Percentiles rank a stretch among this genome's conserved stretches.
phyloP scores from a whole-genome alignment of 208 protist genomes.

The Leishmania mexicana region DNA sequence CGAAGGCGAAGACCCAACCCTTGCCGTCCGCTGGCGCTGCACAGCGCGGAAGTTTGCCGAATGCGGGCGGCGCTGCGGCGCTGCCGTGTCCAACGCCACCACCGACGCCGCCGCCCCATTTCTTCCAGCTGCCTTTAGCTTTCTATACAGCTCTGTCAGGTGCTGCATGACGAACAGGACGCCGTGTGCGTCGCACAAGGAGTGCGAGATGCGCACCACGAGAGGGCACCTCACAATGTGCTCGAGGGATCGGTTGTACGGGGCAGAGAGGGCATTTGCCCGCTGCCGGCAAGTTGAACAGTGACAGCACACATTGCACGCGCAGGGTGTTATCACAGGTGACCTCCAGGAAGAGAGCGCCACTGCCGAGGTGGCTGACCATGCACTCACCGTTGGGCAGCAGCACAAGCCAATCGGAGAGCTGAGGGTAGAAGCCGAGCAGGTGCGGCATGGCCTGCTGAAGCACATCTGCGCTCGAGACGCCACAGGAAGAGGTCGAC shows the following conservation, averaged over 20 bases:
- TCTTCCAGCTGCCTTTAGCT: not conserved
- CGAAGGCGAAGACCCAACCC: conserved; percentile 29
- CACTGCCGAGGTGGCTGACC: conserved; percentile 16
- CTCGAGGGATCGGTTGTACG: not conserved
- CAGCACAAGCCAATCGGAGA: conserved; percentile 19
- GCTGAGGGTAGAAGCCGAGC: conserved; percentile 27
- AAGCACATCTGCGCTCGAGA: conserved; percentile 11
- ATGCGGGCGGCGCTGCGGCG: conserved; percentile 13
- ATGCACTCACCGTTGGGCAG: conserved; percentile 19
- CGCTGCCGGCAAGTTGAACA: conserved; percentile 32
- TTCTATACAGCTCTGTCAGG: conserved; percentile 19
- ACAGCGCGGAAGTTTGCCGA: not conserved
- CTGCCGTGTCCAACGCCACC: not conserved
- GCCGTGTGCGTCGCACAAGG: conserved; percentile 26
- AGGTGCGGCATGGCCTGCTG: conserved; percentile 19
- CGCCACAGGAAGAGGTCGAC: not conserved
- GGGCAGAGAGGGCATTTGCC: conserved; percentile 29
- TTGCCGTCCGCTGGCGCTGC: not conserved
- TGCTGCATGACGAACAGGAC: conserved; percentile 26
- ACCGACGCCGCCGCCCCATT: not conserved
- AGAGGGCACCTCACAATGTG: conserved; percentile 14
- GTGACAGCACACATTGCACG: not conserved
- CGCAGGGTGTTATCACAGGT: conserved; percentile 13
- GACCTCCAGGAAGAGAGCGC: conserved; percentile 17
- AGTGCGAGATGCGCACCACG: conserved; percentile 31